Percentiles rank a stretch among this genome's conserved stretches.
phyloP scores from a whole-genome alignment of 2,329 filamentous ascomycete genomes.

The Penicillium fuscoglaucum region DNA sequence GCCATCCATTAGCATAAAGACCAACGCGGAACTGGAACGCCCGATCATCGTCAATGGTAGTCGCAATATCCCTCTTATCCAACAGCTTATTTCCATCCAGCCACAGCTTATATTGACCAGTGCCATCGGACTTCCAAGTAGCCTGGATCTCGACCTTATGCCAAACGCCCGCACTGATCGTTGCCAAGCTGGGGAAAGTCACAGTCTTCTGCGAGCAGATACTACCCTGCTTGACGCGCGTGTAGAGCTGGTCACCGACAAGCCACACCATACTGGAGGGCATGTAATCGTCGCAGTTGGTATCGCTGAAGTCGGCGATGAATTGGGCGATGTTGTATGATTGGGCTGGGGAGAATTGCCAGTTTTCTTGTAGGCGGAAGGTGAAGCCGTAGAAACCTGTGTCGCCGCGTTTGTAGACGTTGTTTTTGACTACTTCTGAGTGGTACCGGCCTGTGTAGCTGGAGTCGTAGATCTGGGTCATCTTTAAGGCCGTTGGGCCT shows the following conservation, averaged over 20 bases:
- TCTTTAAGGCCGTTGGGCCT: slow-evolving; percentile 45
- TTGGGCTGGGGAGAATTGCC: slow-evolving; percentile 49
- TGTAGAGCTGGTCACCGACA: slow-evolving; percentile 46
- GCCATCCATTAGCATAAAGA: slow-evolving; percentile 54
- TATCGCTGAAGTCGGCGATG: slow-evolving; percentile 51
- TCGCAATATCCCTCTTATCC: slow-evolving; percentile 44
- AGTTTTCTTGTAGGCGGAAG: slow-evolving; percentile 50
- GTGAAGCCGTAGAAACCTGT: slow-evolving; percentile 53
- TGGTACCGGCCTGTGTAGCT: slow-evolving; percentile 51
- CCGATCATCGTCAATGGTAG: slow-evolving; percentile 48
- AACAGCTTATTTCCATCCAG: slow-evolving; percentile 50
- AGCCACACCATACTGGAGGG: slow-evolving; percentile 53
- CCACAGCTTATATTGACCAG: slow-evolving; percentile 52
- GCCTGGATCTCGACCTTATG: slow-evolving; percentile 51
- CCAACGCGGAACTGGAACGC: slow-evolving; percentile 51
- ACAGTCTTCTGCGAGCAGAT: slow-evolving; percentile 41
- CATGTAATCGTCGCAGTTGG: slow-evolving; percentile 51
- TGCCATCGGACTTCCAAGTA: slow-evolving; percentile 47
- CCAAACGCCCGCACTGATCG: slow-evolving; percentile 48
- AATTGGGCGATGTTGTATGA: slow-evolving; percentile 55
- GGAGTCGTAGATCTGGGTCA: slow-evolving; percentile 43
- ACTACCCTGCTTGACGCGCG: slow-evolving; percentile 46
- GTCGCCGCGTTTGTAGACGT: slow-evolving; percentile 50
- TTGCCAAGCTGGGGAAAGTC: slow-evolving; percentile 38
- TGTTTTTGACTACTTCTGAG: slow-evolving; percentile 49